Base-by-base conservation (phyloP, 2,329 filamentous ascomycete genomes). In the Fusarium musae region DNA sequence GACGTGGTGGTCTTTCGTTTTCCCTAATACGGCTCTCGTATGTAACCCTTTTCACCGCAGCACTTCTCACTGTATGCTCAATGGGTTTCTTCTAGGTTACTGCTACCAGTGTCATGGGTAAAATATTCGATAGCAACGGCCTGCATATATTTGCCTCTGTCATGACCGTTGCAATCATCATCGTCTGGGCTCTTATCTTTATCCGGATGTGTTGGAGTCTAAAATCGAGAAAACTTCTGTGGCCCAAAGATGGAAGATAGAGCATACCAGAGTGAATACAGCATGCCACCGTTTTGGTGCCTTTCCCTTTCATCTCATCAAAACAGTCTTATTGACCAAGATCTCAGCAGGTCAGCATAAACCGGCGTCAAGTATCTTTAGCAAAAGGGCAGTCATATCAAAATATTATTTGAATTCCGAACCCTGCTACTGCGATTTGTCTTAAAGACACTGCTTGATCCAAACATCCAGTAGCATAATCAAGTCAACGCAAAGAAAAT, bases 1-100 rank as follows among this genome's bases (percentile, higher is more conserved):
- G 93, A 93, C 91, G 3, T 97, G 93, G 91, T 96, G 92, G 82
- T 93, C 90, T 7, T 96, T 95, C 80, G 87, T 95, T 9, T 95
- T 95, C 77, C 93, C 93, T 4, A 94, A 95, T 75, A 95, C 93
- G 1, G 93, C 92, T 0, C 82, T 94, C 66, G 88, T 82, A 78
- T 57, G 79, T 59, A 15, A 26, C 28, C 52, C 3, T 9, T 15
- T 16, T 9, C 21, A 12, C n/a, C 11, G 26, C 44, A 13, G 7
- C 21, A 17, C 12, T 56, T 47, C 21, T 32, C 39, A 43, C 40
- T 16, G n/a, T 37, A 49, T 26, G 17, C 67, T 69, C 36, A 71
- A 44, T 34, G 9, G 9, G 34, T 39, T 12, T 30, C 5, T 10
- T n/a, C 32, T 42, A 82, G 80, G 75, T 88, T n/a, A 93, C 91